Evolutionary conservation across 345 rosid genomes (phyloP).

Genomic region (Nephelium lappaceum): DNA sequence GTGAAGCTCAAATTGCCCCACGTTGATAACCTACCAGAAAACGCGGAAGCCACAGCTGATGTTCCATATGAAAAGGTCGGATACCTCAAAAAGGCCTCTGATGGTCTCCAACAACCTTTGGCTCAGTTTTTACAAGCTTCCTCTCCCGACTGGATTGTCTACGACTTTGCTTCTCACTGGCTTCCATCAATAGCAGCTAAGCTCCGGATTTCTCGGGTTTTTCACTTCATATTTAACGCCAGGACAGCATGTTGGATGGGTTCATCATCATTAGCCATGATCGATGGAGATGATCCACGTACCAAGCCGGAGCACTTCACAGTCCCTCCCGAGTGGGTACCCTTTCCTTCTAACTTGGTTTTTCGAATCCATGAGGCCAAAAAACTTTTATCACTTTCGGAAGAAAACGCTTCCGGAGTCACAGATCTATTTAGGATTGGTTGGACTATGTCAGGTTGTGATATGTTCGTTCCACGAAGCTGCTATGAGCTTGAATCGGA

Average conservation of each 20-base stretch:
- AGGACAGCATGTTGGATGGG: background rate
- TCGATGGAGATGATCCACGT: background rate
- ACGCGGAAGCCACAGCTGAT: slow-evolving; percentile 37
- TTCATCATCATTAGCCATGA: background rate
- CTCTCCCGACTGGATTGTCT: slow-evolving; percentile 32
- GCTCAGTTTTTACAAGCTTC: slow-evolving; percentile 5
- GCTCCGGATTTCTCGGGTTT: slow-evolving; percentile 20
- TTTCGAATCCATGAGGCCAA: slow-evolving; percentile 20
- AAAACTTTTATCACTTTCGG: background rate
- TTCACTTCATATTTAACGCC: slow-evolving; percentile 16
- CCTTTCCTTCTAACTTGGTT: slow-evolving; percentile 24
- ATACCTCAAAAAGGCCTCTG: slow-evolving; percentile 36
- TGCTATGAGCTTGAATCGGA: slow-evolving; percentile 27
- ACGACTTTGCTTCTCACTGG: slow-evolving; percentile 36
- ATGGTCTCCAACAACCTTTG: slow-evolving; percentile 20
- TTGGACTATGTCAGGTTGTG: background rate
- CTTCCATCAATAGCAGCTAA: slow-evolving; percentile 23
- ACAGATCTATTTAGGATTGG: background rate
- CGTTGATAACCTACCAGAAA: slow-evolving; percentile 27
- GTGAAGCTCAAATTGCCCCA: slow-evolving; percentile 29
- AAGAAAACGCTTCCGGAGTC: background rate
- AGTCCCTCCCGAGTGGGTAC: slow-evolving; percentile 28
- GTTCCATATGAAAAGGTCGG: slow-evolving; percentile 11
- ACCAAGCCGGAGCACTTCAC: slow-evolving; percentile 24
- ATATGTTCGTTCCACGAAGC: background rate